Evolutionary conservation across 2,329 filamentous ascomycete genomes (phyloP), one percentile per base, ranked within the genome.

Genomic region (Zymoseptoria tritici): DNA sequence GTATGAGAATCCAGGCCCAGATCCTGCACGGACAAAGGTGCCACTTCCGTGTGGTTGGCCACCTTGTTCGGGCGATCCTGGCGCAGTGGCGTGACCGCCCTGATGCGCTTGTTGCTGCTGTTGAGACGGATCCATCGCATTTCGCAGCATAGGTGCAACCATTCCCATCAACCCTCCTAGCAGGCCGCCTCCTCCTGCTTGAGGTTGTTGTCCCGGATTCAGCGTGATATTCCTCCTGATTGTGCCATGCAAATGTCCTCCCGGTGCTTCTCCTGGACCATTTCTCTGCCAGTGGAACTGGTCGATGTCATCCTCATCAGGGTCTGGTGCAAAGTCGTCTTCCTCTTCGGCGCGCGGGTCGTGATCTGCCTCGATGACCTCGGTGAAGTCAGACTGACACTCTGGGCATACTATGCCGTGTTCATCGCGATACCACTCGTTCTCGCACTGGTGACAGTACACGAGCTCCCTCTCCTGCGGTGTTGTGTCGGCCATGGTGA

Each of bases 391-490:
- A 46, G 85, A 85, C 3, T 81, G 72, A 72, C 94, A 99, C n/a
- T 78, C 74, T 16, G 91, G 91, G 71, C 94, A 99, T 16, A 77
- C 78, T 63, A 96, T 76, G 24, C 82, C 86, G 65, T 82, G 80
- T 64, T 88, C 82, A 61, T 90, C 84, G 61, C 84, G 80, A 70
- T 88, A 90, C 91, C 91, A 97, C 73, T 96, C 88, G 64, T 88
- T 77, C 56, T 82, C 74, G 77, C 94, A 97, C 61, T 81, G 77
- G 75, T 97, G 91, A 75, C 94, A 99, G 74, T 83, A 95, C 57
- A 97, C 87, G 64, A 93, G 84, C 71, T 96, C 89, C 64, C 84
- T 80, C 56, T 68, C 62, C 46, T 60, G 62, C 29, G 64, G 67
- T 51, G 52, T 54, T 63, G n/a, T 49, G 42, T 50, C 24, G 58